phyloP scores from a whole-genome alignment of 495 filamentous ascomycete genomes.

The Tuber calosporum region DNA sequence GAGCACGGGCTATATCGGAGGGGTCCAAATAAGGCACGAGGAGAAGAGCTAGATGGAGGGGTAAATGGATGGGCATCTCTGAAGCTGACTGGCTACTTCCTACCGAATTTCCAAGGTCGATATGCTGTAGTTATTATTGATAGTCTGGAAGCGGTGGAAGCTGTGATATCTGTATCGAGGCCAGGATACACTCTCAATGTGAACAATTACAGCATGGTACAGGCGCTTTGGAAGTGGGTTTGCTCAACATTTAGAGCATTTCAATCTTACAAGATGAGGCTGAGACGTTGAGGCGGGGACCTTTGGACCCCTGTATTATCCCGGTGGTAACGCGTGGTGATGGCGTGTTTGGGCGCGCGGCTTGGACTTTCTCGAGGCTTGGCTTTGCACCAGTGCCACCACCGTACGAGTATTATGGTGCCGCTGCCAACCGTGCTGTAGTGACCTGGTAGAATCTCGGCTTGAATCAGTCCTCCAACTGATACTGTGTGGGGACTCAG shows the following conservation, averaged over 20 bases:
- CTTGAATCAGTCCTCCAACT: neutral
- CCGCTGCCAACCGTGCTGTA: too few relatives aligned
- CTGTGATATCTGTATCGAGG: neutral
- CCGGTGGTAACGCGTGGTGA: neutral
- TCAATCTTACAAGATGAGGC: neutral
- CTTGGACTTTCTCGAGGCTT: neutral
- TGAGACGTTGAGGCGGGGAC: neutral
- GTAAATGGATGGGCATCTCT: constrained; percentile 5
- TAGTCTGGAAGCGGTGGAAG: neutral
- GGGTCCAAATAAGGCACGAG: constrained; percentile 25
- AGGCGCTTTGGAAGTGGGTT: neutral
- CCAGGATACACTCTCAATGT: neutral
- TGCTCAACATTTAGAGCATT: neutral
- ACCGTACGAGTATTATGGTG: too few relatives aligned
- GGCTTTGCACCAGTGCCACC: neutral
- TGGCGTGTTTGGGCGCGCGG: neutral
- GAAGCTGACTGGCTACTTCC: neutral
- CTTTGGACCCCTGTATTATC: neutral
- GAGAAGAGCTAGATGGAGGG: constrained; percentile 28
- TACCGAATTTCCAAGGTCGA: neutral
- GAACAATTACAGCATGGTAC: neutral
- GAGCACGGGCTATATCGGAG: constrained; percentile 19
- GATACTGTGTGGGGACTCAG: neutral
- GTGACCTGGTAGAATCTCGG: neutral
- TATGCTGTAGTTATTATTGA: neutral